Conservation (phyloP, 495 filamentous ascomycete species). For the Penicillium cosmopolitanum region DNA sequence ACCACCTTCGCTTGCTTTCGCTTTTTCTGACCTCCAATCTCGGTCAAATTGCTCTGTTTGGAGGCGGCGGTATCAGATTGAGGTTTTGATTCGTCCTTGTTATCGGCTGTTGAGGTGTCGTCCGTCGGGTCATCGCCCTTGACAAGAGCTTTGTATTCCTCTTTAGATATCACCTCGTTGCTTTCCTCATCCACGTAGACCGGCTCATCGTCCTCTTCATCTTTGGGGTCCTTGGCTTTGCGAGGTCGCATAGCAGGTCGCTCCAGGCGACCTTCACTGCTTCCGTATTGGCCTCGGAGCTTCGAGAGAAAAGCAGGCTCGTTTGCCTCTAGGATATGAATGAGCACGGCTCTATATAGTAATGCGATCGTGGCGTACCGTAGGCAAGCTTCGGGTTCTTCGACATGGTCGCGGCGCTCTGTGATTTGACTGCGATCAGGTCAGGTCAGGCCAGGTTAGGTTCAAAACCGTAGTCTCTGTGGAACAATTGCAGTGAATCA, state of each 20-base stretch:
- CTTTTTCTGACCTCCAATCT: slow-evolving; percentile 48
- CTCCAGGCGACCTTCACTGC: slow-evolving; percentile 43
- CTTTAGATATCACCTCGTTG: slow-evolving; percentile 52
- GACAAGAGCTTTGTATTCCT: slow-evolving; percentile 49
- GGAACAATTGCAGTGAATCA: slow-evolving; percentile 3
- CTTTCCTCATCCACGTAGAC: slow-evolving; percentile 54
- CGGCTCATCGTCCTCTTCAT: slow-evolving; percentile 51
- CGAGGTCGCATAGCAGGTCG: slow-evolving; percentile 45
- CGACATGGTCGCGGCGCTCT: slow-evolving; percentile 37
- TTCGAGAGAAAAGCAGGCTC: slow-evolving; percentile 54
- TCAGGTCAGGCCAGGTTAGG: slow-evolving; percentile 13
- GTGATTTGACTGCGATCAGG: slow-evolving; percentile 17
- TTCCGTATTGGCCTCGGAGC: slow-evolving; percentile 46
- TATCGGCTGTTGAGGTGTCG: slow-evolving; percentile 9
- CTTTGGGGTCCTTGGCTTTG: slow-evolving; percentile 35
- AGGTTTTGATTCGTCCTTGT: slow-evolving; percentile 18
- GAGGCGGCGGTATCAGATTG: slow-evolving; percentile 23
- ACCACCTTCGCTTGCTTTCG: slow-evolving; percentile 50
- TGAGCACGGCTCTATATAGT: slow-evolving; percentile 3
- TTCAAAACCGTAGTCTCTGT: slow-evolving; percentile 17
- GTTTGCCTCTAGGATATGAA: slow-evolving; percentile 38
- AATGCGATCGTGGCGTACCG: slow-evolving; percentile 32
- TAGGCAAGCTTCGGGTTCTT: slow-evolving; percentile 54
- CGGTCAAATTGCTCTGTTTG: slow-evolving; percentile 44
- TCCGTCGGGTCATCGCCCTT: slow-evolving; percentile 23